phyloP scores from a whole-genome alignment of 2,329 filamentous ascomycete species.

The Chaetothyriales sp. region DNA sequence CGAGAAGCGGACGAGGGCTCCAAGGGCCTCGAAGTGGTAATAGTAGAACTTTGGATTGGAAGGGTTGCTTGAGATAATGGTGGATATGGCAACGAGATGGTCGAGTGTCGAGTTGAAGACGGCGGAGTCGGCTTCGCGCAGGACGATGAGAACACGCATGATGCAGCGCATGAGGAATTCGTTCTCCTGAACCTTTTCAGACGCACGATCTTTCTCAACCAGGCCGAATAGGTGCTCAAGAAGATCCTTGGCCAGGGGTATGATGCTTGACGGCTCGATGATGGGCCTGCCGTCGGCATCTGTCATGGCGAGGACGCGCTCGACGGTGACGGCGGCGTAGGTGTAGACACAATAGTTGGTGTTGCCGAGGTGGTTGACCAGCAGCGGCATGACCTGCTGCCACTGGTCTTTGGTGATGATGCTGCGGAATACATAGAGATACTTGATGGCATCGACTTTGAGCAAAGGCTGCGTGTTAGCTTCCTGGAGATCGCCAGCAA shows the following conservation, averaged over 20 bases:
- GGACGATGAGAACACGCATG: conserved; percentile 91
- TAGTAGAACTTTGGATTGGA: conserved; percentile 98
- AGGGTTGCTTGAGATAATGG: conserved; percentile 83
- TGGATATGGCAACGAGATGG: conserved; percentile 78
- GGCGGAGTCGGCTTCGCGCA: conserved; percentile 64
- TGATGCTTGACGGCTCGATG: conserved; percentile 66
- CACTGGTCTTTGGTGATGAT: conserved; percentile 86
- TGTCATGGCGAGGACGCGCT: conserved; percentile 73
- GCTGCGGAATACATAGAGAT: conserved; percentile 90
- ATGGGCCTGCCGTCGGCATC: conserved; percentile 60
- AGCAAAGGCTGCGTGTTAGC: conserved; percentile 64
- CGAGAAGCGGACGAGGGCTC: conserved; percentile 63
- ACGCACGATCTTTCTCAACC: conserved; percentile 69
- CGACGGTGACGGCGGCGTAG: conserved; percentile 92
- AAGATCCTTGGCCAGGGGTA: conserved; percentile 70
- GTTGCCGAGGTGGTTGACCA: conserved; percentile 82
- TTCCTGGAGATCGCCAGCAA: conserved; percentile 76
- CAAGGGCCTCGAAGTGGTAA: conserved; percentile 91
- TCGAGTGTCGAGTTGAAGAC: conserved; percentile 66
- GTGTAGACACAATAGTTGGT: conserved; percentile 94
- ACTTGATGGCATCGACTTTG: conserved; percentile 97
- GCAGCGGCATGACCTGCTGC: conserved; percentile 73
- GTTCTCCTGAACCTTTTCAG: conserved; percentile 94
- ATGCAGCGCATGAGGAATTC: conserved; percentile 98
- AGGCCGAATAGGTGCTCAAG: conserved; percentile 81